These are phyloP conservation scores for Xylariomycetidae sp. DNA, from an alignment of 2,329 filamentous ascomycete genomes.

Conservation along the genomic window DNA sequence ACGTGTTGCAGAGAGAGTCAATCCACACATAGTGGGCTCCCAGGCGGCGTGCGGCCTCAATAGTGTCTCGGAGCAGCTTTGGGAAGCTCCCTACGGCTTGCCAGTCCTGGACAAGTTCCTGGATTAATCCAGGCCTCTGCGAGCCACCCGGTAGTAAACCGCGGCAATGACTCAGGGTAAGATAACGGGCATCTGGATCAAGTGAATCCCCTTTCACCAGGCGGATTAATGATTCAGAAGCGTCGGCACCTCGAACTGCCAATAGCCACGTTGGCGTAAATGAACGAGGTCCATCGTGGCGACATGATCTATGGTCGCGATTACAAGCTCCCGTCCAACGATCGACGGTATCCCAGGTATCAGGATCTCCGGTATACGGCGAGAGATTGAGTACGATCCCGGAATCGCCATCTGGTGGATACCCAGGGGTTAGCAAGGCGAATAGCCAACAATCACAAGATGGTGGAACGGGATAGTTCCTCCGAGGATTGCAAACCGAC, in stretches of 20 bases:
- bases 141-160: background rate
- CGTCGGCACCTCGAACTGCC: background rate
- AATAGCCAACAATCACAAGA: no score
- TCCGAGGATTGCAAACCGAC: no score
- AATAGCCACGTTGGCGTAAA: constrained; percentile 1
- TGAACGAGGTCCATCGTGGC: background rate
- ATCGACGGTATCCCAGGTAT: background rate
- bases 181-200: background rate
- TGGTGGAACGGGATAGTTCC: no score
- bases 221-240: background rate
- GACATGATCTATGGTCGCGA: background rate
- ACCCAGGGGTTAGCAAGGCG: background rate
- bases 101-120: background rate
- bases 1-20: constrained; percentile 1
- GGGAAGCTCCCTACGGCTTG: background rate
- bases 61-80: background rate
- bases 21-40: background rate
- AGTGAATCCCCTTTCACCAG: background rate
- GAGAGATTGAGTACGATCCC: background rate
- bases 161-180: constrained; percentile 2
- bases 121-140: background rate
- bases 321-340: background rate
- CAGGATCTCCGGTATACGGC: background rate
- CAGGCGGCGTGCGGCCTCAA: background rate
- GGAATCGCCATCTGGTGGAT: background rate